Percentiles rank a stretch among this genome's conserved stretches.
Evolutionary conservation across 2,329 filamentous ascomycete genomes (phyloP).

Genomic region (Alternaria ethzedia): DNA sequence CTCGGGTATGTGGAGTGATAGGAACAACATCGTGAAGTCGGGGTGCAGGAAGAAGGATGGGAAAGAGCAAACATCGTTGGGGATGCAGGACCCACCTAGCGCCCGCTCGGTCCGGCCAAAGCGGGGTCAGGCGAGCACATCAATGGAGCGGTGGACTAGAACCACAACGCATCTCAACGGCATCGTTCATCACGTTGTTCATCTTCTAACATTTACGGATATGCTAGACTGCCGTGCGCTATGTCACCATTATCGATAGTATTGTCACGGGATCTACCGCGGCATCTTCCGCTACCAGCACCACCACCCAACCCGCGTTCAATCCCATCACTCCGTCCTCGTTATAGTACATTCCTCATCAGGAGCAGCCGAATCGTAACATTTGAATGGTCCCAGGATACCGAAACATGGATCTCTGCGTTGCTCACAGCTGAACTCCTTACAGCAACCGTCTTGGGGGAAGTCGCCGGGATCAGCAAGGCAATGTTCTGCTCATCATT

Average conservation of each 20-base stretch:
- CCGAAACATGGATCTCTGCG: not conserved
- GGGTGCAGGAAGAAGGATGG: not conserved
- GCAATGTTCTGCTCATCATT: not conserved
- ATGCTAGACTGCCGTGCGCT: not conserved
- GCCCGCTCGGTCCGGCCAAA: not conserved
- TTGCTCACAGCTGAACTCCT: not conserved
- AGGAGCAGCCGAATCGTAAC: not conserved
- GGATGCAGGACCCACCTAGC: not conserved
- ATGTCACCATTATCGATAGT: not conserved
- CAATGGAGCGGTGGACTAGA: not conserved
- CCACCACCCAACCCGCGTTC: not conserved
- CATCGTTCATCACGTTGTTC: not conserved
- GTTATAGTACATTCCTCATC: not conserved
- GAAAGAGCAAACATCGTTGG: conserved; percentile 4
- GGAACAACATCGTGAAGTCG: not conserved
- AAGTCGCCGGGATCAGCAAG: not conserved
- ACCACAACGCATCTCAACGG: not conserved
- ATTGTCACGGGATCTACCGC: not conserved
- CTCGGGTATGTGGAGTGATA: not conserved
- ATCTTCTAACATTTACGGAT: not conserved
- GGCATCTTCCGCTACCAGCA: not conserved
- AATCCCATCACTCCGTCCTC: not conserved
- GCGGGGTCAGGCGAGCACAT: not conserved
- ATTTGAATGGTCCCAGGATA: not conserved
- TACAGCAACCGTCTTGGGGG: not conserved